phyloP scores from a whole-genome alignment of 306 rosid species.

The Acacia crassicarpa region DNA sequence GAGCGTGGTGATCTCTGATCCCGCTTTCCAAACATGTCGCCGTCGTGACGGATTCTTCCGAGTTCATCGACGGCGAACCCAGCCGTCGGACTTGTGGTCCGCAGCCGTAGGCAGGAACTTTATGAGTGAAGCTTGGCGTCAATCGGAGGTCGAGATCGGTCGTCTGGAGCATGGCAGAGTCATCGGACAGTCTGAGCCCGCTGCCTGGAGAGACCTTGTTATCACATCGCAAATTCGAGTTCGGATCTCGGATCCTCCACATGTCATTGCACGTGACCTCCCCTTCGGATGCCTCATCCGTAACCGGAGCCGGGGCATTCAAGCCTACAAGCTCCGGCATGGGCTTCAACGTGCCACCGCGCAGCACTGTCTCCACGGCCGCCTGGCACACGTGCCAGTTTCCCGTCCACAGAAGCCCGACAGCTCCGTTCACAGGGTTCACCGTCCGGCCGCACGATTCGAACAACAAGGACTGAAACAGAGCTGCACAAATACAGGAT shows the following conservation, averaged over 20 bases:
- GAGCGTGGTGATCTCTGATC: conserved; percentile 38
- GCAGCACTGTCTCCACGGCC: conserved; percentile 83
- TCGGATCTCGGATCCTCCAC: conserved; percentile 57
- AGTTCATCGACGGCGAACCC: conserved; percentile 83
- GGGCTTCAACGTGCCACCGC: conserved; percentile 67
- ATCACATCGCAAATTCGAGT: conserved; percentile 44
- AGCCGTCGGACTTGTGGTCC: conserved; percentile 47
- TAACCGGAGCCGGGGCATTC: conserved; percentile 30
- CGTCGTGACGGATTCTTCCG: conserved; percentile 86
- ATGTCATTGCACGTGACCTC: conserved; percentile 53
- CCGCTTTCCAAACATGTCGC: conserved; percentile 59
- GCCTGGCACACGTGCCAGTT: conserved; percentile 92
- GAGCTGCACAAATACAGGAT: conserved; percentile 38
- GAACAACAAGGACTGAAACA: conserved; percentile 81
- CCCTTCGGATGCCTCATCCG: conserved; percentile 63
- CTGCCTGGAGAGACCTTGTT: conserved; percentile 13
- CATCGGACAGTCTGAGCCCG: conserved; percentile 55
- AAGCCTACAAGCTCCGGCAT: conserved; percentile 51
- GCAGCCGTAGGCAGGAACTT: conserved; percentile 13
- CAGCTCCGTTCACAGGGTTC: conserved; percentile 88
- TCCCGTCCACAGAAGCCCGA: conserved; percentile 87
- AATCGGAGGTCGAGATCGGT: conserved; percentile 76
- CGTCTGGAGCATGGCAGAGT: conserved; percentile 25
- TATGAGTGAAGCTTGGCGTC: conserved; percentile 59
- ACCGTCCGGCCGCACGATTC: conserved; percentile 92